Base-by-base conservation (phyloP, 805 yeast genomes). In the Saccharomyces eubayanus region DNA sequence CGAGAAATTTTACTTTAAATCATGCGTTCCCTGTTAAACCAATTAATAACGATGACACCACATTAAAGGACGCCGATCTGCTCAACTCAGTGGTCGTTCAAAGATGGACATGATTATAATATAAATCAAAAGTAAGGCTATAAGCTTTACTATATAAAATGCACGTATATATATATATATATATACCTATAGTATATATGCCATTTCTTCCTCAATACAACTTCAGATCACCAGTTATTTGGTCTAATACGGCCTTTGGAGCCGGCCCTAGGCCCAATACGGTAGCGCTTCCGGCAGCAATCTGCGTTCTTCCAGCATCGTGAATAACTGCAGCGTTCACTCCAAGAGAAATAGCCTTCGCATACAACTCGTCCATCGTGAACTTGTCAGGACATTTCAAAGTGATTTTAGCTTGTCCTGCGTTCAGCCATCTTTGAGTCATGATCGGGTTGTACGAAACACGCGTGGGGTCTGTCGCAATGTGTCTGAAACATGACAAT, bases 181-280 rank as follows among this genome's bases (percentile, higher is more conserved):
- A 24, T 51, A 30, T 24, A 56, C 41, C 20, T 50, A 51, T 51
- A 51, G 31, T 24, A 20, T 29, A 47, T 29, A 40, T 5, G n/a
- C 8, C 41, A 21, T 24, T 8, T 16, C 12, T 24, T 43, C 1
- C 28, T 60, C 70, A 89, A 64, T 87, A 89, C 55, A 92, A 73
- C 66, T 85, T 88, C 62, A 92, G 75, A 28, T 78, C 84, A 14
- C 88, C 85, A 0, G 98, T 91, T 52, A 92, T 82, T 65, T 84
- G 82, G 67, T 94, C 97, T 56, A 92, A 69, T 0, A 85, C 82
- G 0, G 77, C 61, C 59, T 84, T 88, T 24, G 98, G 97, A 20
- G 97, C 98, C 1, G 99, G 99, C 0, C 99, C 99, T 28, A 94
- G 68, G 1, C 98, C 99, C n/a, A 94, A 72, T 1, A 94, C 98